Base-by-base conservation (phyloP, 2,329 filamentous ascomycete species). In the Xylariaceae sp. region DNA sequence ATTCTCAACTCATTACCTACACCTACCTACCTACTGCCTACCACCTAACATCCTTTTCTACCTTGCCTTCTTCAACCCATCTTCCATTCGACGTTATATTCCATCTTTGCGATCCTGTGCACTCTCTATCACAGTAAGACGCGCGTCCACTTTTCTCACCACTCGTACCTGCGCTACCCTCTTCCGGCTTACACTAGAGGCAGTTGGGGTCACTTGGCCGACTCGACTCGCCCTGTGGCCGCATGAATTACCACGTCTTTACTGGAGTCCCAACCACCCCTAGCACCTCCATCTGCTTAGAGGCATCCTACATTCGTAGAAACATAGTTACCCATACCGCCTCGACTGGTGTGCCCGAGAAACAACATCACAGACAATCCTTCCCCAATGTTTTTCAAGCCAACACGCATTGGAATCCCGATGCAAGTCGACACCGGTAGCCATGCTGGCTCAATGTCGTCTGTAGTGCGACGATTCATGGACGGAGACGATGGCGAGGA, bases 381-480 rank as follows among this genome's bases (percentile, higher is more conserved):
- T 13, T n/a, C 37, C 18, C 58, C 51, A 52, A 15, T 18, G 53
- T 35, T n/a, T 4, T 15, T n/a, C 8, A 10, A 57, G 1, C 60
- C 60, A 1, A 17, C 57, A 10, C 61, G 18, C 10, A 49, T 62
- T 55, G 55, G 56, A 45, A 55, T 45, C 53, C 53, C 63, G 8
- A 62, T 63, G 53, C 61, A 47, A 15, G 30, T 35, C 37, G 44
- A 11, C n/a, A 45, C 15, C 9, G 8, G 18, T 13, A 37, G 4
- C 37, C 4, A 13, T 6, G 11, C 35, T 17, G 15, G 17, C 17
- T 3, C 30, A 18, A 18, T 54, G 4, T 49, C 53, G 11, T 23
- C 56, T n/a, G 7, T 35, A 30, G 37, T 58, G 30, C 68, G 67
- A 13, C 68, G 68, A 34, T 63, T 62, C 23, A 58, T 67, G 5